These are phyloP conservation scores for Fusarium lyarnte DNA, from an alignment of 2,329 filamentous ascomycete genomes.

Conservation along the genomic window DNA sequence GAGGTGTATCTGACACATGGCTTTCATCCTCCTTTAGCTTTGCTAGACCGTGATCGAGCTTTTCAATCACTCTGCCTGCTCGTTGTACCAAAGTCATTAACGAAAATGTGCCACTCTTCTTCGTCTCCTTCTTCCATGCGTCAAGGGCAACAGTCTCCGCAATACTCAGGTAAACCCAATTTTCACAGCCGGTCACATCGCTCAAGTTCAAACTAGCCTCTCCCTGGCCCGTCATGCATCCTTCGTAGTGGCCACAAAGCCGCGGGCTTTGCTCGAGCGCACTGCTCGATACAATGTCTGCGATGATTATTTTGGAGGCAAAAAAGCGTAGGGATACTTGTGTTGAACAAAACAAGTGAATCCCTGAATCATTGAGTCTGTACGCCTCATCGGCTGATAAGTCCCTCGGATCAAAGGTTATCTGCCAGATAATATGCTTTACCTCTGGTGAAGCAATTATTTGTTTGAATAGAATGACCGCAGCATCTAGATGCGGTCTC, in stretches of 20 bases:
- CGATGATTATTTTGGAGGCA: conserved; percentile 46
- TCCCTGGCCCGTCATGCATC: background rate
- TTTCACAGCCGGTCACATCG: conserved; percentile 10
- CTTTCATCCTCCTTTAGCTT: rapidly evolving
- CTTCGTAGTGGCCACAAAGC: background rate
- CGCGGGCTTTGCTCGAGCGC: background rate
- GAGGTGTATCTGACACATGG: rapidly evolving
- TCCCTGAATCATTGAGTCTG: background rate
- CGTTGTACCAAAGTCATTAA: background rate
- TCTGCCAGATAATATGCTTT: background rate
- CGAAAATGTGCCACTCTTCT: background rate
- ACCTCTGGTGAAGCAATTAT: background rate
- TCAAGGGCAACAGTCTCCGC: background rate
- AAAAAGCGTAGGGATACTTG: conserved; percentile 52
- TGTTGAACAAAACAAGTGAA: conserved; percentile 22
- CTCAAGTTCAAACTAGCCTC: background rate
- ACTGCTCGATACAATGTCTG: conserved; percentile 22
- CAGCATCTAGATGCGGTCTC: background rate
- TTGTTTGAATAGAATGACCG: background rate
- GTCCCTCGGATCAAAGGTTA: background rate
- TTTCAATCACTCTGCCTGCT: background rate
- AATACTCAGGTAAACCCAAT: background rate
- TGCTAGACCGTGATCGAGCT: background rate
- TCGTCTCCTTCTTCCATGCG: conserved; percentile 1
- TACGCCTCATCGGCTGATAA: background rate